These are phyloP conservation scores for Porogramme epimiltina DNA, from an alignment of 1,284 basidiomycete genomes.

Conservation along the genomic window DNA sequence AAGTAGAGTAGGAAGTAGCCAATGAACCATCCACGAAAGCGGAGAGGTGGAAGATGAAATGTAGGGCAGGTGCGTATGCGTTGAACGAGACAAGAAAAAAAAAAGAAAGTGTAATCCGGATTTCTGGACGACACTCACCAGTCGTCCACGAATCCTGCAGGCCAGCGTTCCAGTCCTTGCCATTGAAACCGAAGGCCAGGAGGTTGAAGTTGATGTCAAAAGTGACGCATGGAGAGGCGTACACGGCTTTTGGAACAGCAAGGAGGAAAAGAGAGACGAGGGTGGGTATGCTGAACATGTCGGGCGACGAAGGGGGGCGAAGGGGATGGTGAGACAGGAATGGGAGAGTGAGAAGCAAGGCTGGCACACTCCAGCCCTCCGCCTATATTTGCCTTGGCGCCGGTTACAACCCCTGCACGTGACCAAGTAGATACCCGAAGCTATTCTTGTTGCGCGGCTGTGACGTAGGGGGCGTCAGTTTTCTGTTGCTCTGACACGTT, in stretches of 20 bases:
- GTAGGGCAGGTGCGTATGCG: background rate
- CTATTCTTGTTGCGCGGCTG: background rate
- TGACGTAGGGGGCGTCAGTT: too few relatives aligned
- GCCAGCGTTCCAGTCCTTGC: constrained; percentile 76
- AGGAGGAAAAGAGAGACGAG: constrained; percentile 61
- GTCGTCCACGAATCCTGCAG: constrained; percentile 63
- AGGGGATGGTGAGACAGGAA: background rate
- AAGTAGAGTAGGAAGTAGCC: too few relatives aligned
- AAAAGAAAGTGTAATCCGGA: background rate
- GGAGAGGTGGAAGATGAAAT: background rate
- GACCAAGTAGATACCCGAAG: too few relatives aligned
- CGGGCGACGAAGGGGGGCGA: constrained; percentile 5
- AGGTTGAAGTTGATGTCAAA: constrained; percentile 75
- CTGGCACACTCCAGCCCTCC: background rate
- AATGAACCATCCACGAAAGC: background rate
- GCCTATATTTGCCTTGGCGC: background rate
- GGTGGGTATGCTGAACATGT: constrained; percentile 46
- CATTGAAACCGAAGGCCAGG: constrained; percentile 70
- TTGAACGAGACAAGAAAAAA: background rate
- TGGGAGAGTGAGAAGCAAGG: background rate
- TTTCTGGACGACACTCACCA: constrained; percentile 40
- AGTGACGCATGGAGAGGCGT: constrained; percentile 59
- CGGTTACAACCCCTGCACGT: too few relatives aligned
- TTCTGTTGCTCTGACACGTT: too few relatives aligned
- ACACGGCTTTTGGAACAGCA: constrained; percentile 41